A percentile compares a stretch with the other conserved stretches of the same genome.
Evolutionary conservation across 108 stramenopile genomes (phyloP).

Genomic region (Conticribra weissflogii): DNA sequence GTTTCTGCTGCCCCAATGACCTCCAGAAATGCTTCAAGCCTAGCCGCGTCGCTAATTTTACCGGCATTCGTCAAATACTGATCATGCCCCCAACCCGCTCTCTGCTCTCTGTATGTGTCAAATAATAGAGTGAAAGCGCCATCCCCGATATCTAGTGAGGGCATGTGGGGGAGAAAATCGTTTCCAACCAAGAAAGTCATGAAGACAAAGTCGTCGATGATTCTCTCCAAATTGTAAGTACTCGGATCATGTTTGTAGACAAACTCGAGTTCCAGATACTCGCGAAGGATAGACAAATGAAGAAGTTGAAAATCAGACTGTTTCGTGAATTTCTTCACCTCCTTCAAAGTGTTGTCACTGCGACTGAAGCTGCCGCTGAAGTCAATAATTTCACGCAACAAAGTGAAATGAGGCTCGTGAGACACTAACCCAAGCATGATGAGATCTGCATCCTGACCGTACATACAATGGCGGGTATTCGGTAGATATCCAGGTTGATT

Average conservation of each 20-base stretch:
- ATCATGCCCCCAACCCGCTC: slow-evolving; percentile 74
- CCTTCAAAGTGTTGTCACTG: slow-evolving; percentile 81
- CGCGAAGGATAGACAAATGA: slow-evolving; percentile 94
- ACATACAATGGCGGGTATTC: slow-evolving; percentile 97
- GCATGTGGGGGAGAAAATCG: slow-evolving; percentile 98
- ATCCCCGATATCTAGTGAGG: slow-evolving; percentile 95
- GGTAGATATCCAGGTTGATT: slow-evolving; percentile 84
- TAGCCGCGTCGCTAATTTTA: slow-evolving; percentile 71
- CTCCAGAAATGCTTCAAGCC: slow-evolving; percentile 80
- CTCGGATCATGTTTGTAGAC: slow-evolving; percentile 34
- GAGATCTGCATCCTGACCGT: slow-evolving; percentile 99
- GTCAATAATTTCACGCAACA: slow-evolving; percentile 95
- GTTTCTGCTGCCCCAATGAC: slow-evolving; percentile 89
- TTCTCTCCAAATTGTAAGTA: slow-evolving; percentile 85
- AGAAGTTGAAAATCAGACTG: slow-evolving; percentile 97
- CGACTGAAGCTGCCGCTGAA: slow-evolving; percentile 66
- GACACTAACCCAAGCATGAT: slow-evolving; percentile 99
- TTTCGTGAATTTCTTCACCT: slow-evolving; percentile 93
- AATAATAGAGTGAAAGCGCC: slow-evolving; percentile 96
- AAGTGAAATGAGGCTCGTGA: slow-evolving; percentile 97
- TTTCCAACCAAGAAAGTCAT: slow-evolving; percentile 99
- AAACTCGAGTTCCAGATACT: slow-evolving; percentile 96
- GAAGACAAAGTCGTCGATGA: slow-evolving; percentile 99
- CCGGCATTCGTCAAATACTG: slow-evolving; percentile 93
- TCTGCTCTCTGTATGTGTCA: slow-evolving; percentile 90